phyloP scores from a whole-genome alignment of 1,284 basidiomycete genomes.

The Cutaneotrichosporon daszewskae region DNA sequence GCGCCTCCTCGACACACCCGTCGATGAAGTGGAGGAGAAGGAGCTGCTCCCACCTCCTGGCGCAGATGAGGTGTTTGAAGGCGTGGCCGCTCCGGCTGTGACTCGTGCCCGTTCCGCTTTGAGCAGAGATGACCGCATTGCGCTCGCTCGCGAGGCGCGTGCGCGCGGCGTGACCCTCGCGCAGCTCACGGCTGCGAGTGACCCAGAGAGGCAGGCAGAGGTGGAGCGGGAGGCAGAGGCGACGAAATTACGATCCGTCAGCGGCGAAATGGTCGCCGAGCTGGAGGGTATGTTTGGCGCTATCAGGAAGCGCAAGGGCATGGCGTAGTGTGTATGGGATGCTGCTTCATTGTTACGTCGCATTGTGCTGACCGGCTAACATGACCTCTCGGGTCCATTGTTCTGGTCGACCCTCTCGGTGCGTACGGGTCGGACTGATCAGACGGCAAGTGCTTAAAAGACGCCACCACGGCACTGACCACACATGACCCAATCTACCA shows the following conservation, averaged over 20 bases:
- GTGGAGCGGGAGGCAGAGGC: conserved; percentile 4
- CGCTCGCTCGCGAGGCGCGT: conserved; percentile 27
- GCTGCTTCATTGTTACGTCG: too few relatives aligned
- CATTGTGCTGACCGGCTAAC: too few relatives aligned
- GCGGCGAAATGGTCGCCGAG: conserved; percentile 34
- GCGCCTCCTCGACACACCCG: too few relatives aligned
- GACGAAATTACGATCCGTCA: conserved; percentile 11
- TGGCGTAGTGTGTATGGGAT: not conserved
- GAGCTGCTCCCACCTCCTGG: conserved; percentile 27
- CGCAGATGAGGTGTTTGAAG: conserved; percentile 33
- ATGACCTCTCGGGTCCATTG: too few relatives aligned
- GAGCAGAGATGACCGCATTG: conserved; percentile 34
- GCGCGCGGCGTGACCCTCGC: conserved; percentile 24
- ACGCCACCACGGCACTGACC: too few relatives aligned
- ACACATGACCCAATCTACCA: too few relatives aligned
- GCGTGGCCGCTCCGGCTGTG: not conserved
- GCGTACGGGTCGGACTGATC: too few relatives aligned
- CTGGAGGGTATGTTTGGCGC: conserved; percentile 37
- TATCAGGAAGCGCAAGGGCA: conserved; percentile 31
- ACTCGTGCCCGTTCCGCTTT: conserved; percentile 11
- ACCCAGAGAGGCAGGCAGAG: conserved; percentile 4
- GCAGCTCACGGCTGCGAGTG: conserved; percentile 11
- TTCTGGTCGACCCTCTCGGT: too few relatives aligned
- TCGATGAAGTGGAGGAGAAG: conserved; percentile 2
- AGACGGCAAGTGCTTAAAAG: too few relatives aligned